Percentiles rank a stretch among this genome's conserved stretches.
phyloP scores from a whole-genome alignment of 352 stramenopile genomes.

The Blastocystis sp. region DNA sequence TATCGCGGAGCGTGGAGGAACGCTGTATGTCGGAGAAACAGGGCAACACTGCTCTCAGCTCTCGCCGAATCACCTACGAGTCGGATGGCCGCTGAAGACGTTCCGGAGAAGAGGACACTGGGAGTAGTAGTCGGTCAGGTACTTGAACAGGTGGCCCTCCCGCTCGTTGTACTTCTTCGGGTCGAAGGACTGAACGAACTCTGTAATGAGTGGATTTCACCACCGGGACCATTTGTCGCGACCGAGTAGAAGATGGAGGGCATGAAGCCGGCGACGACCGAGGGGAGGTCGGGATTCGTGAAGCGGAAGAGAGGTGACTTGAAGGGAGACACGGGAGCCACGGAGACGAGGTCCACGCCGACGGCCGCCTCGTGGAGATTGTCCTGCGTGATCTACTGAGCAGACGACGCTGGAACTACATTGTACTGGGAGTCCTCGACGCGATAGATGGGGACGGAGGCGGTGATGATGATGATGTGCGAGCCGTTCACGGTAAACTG shows the following conservation, averaged over 20 bases:
- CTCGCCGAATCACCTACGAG: background rate
- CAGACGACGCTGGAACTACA: background rate
- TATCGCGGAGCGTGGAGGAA: background rate
- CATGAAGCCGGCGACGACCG: slow-evolving; percentile 22
- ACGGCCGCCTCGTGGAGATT: slow-evolving; percentile 46
- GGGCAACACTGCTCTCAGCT: background rate
- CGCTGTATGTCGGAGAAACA: background rate
- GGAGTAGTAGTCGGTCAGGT: background rate
- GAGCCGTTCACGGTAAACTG: slow-evolving; percentile 26
- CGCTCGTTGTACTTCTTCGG: background rate
- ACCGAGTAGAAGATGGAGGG: slow-evolving; percentile 28
- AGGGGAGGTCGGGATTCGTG: background rate
- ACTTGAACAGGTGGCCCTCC: background rate
- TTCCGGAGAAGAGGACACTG: background rate
- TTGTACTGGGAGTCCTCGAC: background rate
- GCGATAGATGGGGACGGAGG: slow-evolving; percentile 14
- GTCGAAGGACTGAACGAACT: slow-evolving; percentile 33
- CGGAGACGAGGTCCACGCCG: slow-evolving; percentile 30
- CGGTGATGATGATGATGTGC: slow-evolving; percentile 33
- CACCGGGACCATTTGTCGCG: background rate
- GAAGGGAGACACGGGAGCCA: slow-evolving; percentile 33
- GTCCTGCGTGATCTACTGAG: background rate
- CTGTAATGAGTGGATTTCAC: background rate
- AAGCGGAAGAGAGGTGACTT: slow-evolving; percentile 23
- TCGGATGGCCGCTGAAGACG: background rate